Evolutionary conservation across 2,329 filamentous ascomycete species (phyloP).

Genomic region (Aspergillus awamori): DNA sequence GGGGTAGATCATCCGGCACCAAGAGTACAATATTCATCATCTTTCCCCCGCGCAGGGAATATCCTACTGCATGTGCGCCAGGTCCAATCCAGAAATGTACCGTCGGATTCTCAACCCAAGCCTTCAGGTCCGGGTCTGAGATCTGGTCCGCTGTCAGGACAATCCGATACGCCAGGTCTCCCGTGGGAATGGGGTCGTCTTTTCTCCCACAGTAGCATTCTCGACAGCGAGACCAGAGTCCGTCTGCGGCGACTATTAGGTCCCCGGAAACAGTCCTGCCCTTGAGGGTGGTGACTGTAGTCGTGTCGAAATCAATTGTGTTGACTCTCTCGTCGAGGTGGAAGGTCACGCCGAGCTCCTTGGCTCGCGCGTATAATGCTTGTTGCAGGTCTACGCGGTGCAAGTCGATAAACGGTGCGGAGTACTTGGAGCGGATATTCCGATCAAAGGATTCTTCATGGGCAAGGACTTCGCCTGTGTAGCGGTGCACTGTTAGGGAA

Average conservation of each 20-base stretch:
- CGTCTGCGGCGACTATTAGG: constrained; percentile 65
- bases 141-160: constrained; percentile 58
- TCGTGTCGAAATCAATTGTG: constrained; percentile 40
- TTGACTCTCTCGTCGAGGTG: constrained; percentile 53
- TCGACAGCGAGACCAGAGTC: constrained; percentile 63
- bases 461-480: constrained; percentile 40
- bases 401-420: constrained; percentile 61
- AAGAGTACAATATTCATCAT: constrained; percentile 70
- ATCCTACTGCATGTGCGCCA: constrained; percentile 63
- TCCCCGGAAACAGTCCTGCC: constrained; percentile 53
- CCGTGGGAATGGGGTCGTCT: constrained; percentile 59
- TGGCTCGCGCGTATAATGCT: constrained; percentile 55
- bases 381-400: constrained; percentile 65
- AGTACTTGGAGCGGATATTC: constrained; percentile 58
- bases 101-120: constrained; percentile 56
- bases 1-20: constrained; percentile 64
- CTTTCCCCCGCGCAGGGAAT: constrained; percentile 58
- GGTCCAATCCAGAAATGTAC: constrained; percentile 68
- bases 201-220: constrained; percentile 51
- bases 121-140: constrained; percentile 52
- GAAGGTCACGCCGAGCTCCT: constrained; percentile 57
- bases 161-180: constrained; percentile 67
- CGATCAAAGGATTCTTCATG: constrained; percentile 56
- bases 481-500: constrained; percentile 39
- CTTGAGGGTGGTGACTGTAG: constrained; percentile 41